A percentile compares a stretch with the other conserved stretches of the same genome.
Evolutionary conservation across 441 rosid species (phyloP).

Genomic region (Syzygium malaccense): DNA sequence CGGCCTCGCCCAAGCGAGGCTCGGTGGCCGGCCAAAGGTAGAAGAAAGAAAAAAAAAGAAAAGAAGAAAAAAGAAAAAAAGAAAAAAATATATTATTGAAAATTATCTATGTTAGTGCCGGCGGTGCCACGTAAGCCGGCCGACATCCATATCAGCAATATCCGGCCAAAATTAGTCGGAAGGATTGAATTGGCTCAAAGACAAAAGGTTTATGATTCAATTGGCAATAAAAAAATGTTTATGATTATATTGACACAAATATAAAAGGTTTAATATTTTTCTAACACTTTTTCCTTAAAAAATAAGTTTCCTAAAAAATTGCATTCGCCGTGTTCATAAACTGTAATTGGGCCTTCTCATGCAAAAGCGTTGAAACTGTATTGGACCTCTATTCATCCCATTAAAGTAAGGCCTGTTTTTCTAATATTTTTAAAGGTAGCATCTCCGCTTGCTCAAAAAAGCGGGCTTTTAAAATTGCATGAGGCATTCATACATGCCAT

Average conservation of each 20-base stretch:
- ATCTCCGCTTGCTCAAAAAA: background rate
- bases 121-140: background rate
- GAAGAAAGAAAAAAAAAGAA: no score
- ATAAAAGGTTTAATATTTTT: no score
- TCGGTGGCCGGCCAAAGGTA: no score
- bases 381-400: background rate
- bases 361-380: background rate
- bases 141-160: rapidly evolving
- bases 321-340: background rate
- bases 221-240: no score
- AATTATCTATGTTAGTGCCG: background rate
- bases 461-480: background rate
- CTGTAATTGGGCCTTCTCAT: background rate
- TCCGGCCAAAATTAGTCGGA: no score
- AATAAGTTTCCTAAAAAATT: background rate
- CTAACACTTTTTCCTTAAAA: background rate
- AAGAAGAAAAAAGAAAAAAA: no score
- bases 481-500: background rate
- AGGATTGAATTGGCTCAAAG: no score
- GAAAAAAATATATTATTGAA: no score
- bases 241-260: background rate
- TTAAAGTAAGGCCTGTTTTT: background rate
- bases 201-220: no score
- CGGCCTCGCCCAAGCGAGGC: no score
- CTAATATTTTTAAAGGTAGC: background rate